Evolutionary conservation across 768 basidiomycete genomes (phyloP), one percentile per base, ranked within the genome.

Genomic region (Dioszegia hungarica): DNA sequence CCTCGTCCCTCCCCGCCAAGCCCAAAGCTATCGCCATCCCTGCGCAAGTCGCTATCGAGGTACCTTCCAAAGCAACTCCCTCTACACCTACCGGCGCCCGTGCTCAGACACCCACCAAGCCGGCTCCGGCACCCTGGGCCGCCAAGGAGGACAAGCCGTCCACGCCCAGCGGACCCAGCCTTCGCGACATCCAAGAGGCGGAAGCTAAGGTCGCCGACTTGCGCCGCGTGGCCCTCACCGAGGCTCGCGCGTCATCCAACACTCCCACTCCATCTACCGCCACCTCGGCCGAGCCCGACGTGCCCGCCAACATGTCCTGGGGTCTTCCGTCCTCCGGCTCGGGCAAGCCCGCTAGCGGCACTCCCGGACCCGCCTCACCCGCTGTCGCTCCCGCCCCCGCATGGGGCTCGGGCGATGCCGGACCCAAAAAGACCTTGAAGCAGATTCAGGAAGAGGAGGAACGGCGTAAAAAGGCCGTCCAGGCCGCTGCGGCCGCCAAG

Each of bases 391-490:
- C 70, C 10, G 39, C 39, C 5, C 36, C 90, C 89, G 70, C 59
- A 19, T 94, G 91, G 90, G 65, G 78, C 82, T 15, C 77, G 77
- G 24, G 85, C 84, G 69, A 75, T 81, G 6, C 78, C 78, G 72
- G 79, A 2, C 73, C 81, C 6, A 93, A 90, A 80, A 95, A 91
- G 81, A 89, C 89, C 1, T 86, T 99, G 86, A 97, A 94, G 79
- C 92, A 99, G 79, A 99, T 99, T 37, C 90, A 94, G 71, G 94
- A 98, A 76, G 95, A 99, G 67, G 95, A 99, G 71, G 90, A 94
- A 76, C 83, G 79, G 61, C 82, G 87, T 60, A 92, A 90, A 80
- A 88, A 85, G 76, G 61, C 66, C 27, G 66, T 78, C 27, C 80
- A 80, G 0, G 77, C 79, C 6, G 59, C 54, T n/a, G 58, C 59